Base-by-base conservation (phyloP, 164 flowering plant species). In the Buxus sempervirens region DNA sequence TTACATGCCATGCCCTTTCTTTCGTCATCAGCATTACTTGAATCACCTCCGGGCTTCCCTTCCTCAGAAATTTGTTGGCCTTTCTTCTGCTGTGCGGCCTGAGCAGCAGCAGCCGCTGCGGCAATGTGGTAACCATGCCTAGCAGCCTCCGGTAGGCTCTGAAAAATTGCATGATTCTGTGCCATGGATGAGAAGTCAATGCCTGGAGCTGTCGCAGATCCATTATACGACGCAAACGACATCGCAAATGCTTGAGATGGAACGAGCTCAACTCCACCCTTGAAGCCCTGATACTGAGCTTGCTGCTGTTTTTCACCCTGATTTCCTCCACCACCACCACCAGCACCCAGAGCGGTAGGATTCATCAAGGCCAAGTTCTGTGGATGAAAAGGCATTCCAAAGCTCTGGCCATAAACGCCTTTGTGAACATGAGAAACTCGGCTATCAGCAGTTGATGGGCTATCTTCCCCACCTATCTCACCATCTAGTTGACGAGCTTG, bases 181-280 rank as follows among this genome's bases (percentile, higher is more conserved):
- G 86, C 78, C 79, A 89, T 80, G 27, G 94, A 75, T 6, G 95
- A 77, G 58, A 90, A 80, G 72, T 94, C 96, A 32, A 91, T 54
- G 16, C 90, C 91, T 25, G 90, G 74, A 23, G 85, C 68, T 58
- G 81, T 27, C 23, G 81, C 67, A 53, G 84, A 73, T n/a, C 89
- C 88, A 77, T 78, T 84, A 4, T 82, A 70, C 20, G 90, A 71
- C 27, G 89, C 84, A 73, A 90, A 90, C 19, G 97, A 82, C 96
- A 95, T 82, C 0, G 96, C 89, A 79, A 89, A 89, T 38, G 93
- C 75, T 67, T 83, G 96, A 63, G 95, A 77, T 5, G 87, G 73
- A 22, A 79, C 26, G n/a, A 90, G 66, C 21, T 91, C 97, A 58
- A 78, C 74, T 42, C 87, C 89, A 53, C 82, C 75, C 79, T 87